These are phyloP conservation scores for Anthracocystis walkeri DNA, from an alignment of 1,284 basidiomycete genomes.

Conservation along the genomic window DNA sequence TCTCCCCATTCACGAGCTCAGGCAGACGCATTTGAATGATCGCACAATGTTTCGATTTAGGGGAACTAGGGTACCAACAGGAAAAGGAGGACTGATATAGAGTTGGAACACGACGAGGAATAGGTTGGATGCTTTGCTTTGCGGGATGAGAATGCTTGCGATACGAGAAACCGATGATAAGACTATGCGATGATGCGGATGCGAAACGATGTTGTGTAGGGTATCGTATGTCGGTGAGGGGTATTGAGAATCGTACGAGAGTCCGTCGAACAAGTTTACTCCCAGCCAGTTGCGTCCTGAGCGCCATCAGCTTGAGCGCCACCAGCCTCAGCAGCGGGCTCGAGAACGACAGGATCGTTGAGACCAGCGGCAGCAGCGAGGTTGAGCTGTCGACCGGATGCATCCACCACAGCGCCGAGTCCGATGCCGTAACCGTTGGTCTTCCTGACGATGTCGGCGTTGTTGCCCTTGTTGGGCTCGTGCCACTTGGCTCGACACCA, in stretches of 20 bases:
- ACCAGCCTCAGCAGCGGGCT: slow-evolving; percentile 12
- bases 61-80: too few species aligned
- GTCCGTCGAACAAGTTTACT: neutral
- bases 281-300: slow-evolving; percentile 10
- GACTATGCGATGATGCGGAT: neutral
- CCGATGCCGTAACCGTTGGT: slow-evolving; percentile 43
- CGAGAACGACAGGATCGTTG: slow-evolving; percentile 14
- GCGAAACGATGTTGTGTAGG: neutral
- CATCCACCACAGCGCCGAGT: slow-evolving; percentile 18
- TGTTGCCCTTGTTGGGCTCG: neutral
- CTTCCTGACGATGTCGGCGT: neutral
- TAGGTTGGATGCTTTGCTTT: neutral
- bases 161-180: neutral
- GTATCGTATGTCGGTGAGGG: slow-evolving; percentile 2
- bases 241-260: neutral
- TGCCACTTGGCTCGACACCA: slow-evolving; percentile 48
- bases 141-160: neutral
- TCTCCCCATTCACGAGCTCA: too few species aligned
- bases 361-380: slow-evolving; percentile 32
- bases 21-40: too few species aligned
- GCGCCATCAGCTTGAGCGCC: neutral
- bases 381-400: slow-evolving; percentile 32
- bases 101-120: neutral
- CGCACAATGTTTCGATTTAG: too few species aligned
- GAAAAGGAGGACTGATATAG: too few species aligned